Conservation (phyloP, 1,284 basidiomycete species). For the Sporisorium exsertum region DNA sequence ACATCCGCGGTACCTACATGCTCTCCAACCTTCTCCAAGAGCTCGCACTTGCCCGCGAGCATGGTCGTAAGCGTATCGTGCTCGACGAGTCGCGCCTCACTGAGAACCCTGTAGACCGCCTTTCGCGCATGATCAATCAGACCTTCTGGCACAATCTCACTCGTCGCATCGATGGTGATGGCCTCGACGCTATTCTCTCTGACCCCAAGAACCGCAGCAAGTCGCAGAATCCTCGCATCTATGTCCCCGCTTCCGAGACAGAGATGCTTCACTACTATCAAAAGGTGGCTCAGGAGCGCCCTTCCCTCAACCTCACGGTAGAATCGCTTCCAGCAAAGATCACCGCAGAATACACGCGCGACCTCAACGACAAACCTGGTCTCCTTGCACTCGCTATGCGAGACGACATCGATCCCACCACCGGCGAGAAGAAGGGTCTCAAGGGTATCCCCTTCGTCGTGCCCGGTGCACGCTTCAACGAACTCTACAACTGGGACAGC, state of each 20-base stretch:
- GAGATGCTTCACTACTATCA: slow-evolving; percentile 93
- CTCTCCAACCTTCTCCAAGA: slow-evolving; percentile 98
- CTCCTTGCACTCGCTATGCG: slow-evolving; percentile 93
- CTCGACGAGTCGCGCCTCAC: slow-evolving; percentile 95
- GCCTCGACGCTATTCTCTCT: slow-evolving; percentile 92
- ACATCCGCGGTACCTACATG: slow-evolving; percentile 86
- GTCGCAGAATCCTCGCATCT: slow-evolving; percentile 79
- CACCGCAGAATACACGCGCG: slow-evolving; percentile 89
- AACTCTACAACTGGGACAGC: slow-evolving; percentile 76
- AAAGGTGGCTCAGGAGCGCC: slow-evolving; percentile 70
- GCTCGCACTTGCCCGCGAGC: slow-evolving; percentile 94
- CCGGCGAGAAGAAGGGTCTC: slow-evolving; percentile 74
- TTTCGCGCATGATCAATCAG: slow-evolving; percentile 97
- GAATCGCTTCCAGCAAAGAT: slow-evolving; percentile 89
- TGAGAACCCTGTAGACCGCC: slow-evolving; percentile 95
- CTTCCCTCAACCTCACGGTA: slow-evolving; percentile 88
- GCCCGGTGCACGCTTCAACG: slow-evolving; percentile 96
- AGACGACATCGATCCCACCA: slow-evolving; percentile 77
- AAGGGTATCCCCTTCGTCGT: slow-evolving; percentile 95
- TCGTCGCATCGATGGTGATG: slow-evolving; percentile 94
- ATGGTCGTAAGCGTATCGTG: slow-evolving; percentile 92
- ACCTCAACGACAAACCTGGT: slow-evolving; percentile 91
- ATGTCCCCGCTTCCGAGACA: slow-evolving; percentile 90
- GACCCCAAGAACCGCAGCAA: slow-evolving; percentile 83
- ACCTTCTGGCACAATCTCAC: slow-evolving; percentile 99